Evolutionary conservation across 2,329 filamentous ascomycete species (phyloP).

Genomic region (Curvularia verruculosa): DNA sequence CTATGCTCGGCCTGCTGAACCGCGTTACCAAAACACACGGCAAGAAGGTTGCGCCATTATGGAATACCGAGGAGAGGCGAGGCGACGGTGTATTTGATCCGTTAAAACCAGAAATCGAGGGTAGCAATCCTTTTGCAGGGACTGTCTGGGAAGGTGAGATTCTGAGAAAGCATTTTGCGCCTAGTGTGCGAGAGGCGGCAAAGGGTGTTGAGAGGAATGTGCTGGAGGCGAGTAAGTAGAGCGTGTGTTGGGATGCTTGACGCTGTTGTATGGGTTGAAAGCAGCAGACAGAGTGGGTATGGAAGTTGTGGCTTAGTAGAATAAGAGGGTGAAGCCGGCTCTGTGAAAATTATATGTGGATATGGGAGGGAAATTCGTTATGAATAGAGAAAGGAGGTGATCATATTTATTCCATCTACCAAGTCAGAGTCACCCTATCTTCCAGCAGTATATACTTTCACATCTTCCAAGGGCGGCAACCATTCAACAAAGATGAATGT

Average conservation of each 20-base stretch:
- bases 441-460: too few species aligned
- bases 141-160: conserved; percentile 96
- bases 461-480: too few species aligned
- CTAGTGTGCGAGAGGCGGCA: conserved; percentile 78
- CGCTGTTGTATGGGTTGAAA: not conserved
- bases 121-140: conserved; percentile 85
- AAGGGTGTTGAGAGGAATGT: conserved; percentile 43
- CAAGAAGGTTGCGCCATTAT: conserved; percentile 81
- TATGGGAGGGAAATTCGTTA: not conserved
- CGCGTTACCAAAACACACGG: conserved; percentile 82
- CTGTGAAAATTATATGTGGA: not conserved
- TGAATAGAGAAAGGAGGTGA: not conserved
- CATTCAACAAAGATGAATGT: too few species aligned
- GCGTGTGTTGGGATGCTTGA: too few species aligned
- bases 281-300: not conserved
- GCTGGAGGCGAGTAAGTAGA: conserved; percentile 34
- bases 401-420: not conserved
- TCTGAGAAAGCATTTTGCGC: conserved; percentile 82
- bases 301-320: not conserved
- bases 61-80: conserved; percentile 92
- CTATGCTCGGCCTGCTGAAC: conserved; percentile 76
- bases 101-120: conserved; percentile 72
- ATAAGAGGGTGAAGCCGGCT: not conserved
- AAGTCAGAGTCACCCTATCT: conserved; percentile 19
- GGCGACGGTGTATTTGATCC: conserved; percentile 88